These are phyloP conservation scores for Bipolaris bicolor DNA, from an alignment of 2,329 filamentous ascomycete species.

Conservation along the genomic window DNA sequence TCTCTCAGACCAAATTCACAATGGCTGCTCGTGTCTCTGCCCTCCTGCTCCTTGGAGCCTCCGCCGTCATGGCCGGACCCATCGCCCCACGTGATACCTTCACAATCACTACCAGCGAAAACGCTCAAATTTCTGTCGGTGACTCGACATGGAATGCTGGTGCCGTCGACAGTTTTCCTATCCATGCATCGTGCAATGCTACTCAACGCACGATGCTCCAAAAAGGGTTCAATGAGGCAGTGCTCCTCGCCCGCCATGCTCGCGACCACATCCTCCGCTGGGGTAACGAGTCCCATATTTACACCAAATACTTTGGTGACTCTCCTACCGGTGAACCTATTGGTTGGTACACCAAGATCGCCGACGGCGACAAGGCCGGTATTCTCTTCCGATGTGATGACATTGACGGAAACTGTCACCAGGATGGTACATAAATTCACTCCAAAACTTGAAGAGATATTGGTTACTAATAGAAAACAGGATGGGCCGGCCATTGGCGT, in stretches of 20 bases:
- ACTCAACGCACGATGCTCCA: constrained; percentile 65
- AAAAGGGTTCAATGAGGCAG: constrained; percentile 63
- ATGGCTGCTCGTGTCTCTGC: constrained; percentile 35
- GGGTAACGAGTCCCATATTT: constrained; percentile 64
- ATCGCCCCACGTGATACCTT: constrained; percentile 31
- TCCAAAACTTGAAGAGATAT: background rate
- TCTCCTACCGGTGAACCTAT: constrained; percentile 63
- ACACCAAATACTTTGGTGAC: constrained; percentile 71
- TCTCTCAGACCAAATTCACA: constrained; percentile 8
- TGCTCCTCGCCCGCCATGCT: constrained; percentile 65
- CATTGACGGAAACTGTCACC: constrained; percentile 66
- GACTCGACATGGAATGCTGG: constrained; percentile 46
- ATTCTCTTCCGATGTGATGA: constrained; percentile 73
- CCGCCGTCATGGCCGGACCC: constrained; percentile 37
- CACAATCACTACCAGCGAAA: constrained; percentile 29
- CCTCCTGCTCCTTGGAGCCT: constrained; percentile 36
- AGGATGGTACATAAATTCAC: constrained; percentile 30
- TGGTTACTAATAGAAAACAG: constrained; percentile 45
- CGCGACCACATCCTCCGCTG: constrained; percentile 66
- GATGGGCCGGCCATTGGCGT: constrained; percentile 72
- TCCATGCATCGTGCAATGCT: constrained; percentile 70
- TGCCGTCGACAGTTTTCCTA: constrained; percentile 53
- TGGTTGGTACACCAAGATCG: constrained; percentile 68
- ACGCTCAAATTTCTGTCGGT: constrained; percentile 11
- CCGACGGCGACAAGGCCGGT: constrained; percentile 62